These are phyloP conservation scores for Coniochaeta hoffmannii DNA, from an alignment of 2,329 filamentous ascomycete genomes.

Conservation along the genomic window DNA sequence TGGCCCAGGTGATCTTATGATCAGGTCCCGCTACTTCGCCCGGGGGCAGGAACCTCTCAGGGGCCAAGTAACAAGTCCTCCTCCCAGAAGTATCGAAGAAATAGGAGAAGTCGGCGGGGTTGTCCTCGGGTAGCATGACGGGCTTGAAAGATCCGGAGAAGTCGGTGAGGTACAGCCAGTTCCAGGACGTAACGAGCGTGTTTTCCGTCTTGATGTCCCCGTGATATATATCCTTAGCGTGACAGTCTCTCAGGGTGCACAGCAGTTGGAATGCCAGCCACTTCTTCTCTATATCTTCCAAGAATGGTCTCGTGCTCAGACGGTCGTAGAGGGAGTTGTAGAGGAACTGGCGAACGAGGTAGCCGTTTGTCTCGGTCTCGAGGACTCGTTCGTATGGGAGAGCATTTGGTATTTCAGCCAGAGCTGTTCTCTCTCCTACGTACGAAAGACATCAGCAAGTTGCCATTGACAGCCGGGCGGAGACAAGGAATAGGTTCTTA, in stretches of 20 bases:
- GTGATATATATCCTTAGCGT: conserved; percentile 82
- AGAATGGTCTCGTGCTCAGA: conserved; percentile 88
- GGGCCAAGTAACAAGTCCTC: conserved; percentile 89
- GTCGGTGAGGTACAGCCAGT: conserved; percentile 97
- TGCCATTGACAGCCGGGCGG: background rate
- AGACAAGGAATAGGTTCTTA: conserved; percentile 30
- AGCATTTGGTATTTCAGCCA: conserved; percentile 83
- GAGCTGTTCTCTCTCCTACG: conserved; percentile 67
- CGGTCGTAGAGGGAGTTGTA: conserved; percentile 97
- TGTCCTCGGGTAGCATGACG: conserved; percentile 87
- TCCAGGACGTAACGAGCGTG: conserved; percentile 94
- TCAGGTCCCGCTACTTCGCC: conserved; percentile 56
- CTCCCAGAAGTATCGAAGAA: conserved; percentile 92
- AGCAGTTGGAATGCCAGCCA: conserved; percentile 96
- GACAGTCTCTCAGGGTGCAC: conserved; percentile 86
- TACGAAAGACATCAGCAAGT: background rate
- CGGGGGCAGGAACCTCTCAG: conserved; percentile 77
- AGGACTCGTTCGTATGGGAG: conserved; percentile 83
- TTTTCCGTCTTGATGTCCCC: conserved; percentile 99
- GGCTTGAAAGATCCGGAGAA: conserved; percentile 96
- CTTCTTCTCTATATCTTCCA: conserved; percentile 97
- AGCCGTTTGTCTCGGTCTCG: conserved; percentile 86
- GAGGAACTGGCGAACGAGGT: conserved; percentile 88
- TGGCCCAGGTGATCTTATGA: conserved; percentile 72
- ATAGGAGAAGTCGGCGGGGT: conserved; percentile 94